phyloP scores from a whole-genome alignment of 371 early-diverging fungal species.

The Mortierella sp. region DNA sequence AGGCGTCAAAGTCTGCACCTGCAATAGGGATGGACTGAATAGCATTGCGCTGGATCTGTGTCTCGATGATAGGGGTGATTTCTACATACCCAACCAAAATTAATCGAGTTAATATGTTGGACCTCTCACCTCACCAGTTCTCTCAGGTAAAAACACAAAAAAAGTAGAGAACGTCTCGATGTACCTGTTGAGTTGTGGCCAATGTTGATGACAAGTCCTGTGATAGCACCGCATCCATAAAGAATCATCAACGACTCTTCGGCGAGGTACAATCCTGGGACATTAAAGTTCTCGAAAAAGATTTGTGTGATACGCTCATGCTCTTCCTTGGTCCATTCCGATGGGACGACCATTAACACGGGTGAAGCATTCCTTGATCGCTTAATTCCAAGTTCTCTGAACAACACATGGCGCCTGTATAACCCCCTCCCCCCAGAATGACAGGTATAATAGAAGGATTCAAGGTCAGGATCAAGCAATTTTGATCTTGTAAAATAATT shows the following conservation, averaged over 20 bases:
- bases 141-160: conserved; percentile 12
- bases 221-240: conserved; percentile 81
- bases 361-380: conserved; percentile 82
- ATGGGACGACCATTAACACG: conserved; percentile 81
- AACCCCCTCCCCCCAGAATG: no score
- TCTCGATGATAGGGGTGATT: conserved; percentile 80
- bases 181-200: conserved; percentile 81
- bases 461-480: background rate
- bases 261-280: conserved; percentile 85
- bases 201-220: conserved; percentile 91
- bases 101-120: background rate
- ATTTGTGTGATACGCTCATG: conserved; percentile 86
- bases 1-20: conserved; percentile 71
- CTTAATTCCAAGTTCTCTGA: conserved; percentile 79
- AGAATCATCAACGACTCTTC: conserved; percentile 86
- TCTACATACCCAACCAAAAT: conserved; percentile 52
- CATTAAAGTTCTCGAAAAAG: conserved; percentile 91
- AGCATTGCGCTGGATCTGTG: conserved; percentile 66
- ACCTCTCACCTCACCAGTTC: conserved; percentile 5
- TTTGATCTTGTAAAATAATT: background rate
- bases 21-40: conserved; percentile 73
- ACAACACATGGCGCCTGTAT: conserved; percentile 76
- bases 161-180: background rate
- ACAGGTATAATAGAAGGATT: background rate
- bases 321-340: conserved; percentile 85